Base-by-base conservation (phyloP, 768 basidiomycete genomes). In the Roridomyces roridus region DNA sequence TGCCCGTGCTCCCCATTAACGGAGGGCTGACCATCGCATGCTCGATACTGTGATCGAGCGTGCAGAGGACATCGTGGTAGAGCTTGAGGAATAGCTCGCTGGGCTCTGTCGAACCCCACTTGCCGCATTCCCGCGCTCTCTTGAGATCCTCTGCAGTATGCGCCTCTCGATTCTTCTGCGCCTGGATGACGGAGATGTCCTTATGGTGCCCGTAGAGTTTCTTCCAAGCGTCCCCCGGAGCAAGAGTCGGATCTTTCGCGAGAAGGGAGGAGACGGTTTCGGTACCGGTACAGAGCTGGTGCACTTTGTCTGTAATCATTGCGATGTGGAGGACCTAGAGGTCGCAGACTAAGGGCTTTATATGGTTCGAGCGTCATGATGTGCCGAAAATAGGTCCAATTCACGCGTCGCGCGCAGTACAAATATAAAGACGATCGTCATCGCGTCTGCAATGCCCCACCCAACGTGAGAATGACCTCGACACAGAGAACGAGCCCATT, bases 21-120 rank as follows among this genome's bases (percentile, higher is more conserved):
- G 84, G 76, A 0, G 88, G 88, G 2, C 86, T 84, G 46, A 83
- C 80, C 56, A 87, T 72, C 10, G 83, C 83, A 1, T 80, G 78
- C 57, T 84, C 72, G 1, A 85, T 83, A 58, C 86, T 77, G 51
- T 69, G 68, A 21, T 87, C 79, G 1, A 91, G 73, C 2, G 80
- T 80, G n/a, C 77, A 76, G 18, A 89, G 70, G n/a, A 85, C 79
- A 46, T 88, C 84, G 35, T 77, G 72, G 59, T 87, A 89, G 48
- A 90, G 82, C 86, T 82, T 82, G 45, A 89, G 72, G 65, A 88
- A 89, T 25, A 88, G 67, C 46, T 86, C 81, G 46, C 79, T 81
- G 10, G 85, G 85, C 31, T 80, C 24, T 10, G 63, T 73, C 40
- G 70, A 66, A 6, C 82, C 79, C 57, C 87, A 87, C 45, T 77